Evolutionary conservation across 306 rosid species (phyloP), one percentile per base, ranked within the genome.

Genomic region (Gillenia trifoliata): DNA sequence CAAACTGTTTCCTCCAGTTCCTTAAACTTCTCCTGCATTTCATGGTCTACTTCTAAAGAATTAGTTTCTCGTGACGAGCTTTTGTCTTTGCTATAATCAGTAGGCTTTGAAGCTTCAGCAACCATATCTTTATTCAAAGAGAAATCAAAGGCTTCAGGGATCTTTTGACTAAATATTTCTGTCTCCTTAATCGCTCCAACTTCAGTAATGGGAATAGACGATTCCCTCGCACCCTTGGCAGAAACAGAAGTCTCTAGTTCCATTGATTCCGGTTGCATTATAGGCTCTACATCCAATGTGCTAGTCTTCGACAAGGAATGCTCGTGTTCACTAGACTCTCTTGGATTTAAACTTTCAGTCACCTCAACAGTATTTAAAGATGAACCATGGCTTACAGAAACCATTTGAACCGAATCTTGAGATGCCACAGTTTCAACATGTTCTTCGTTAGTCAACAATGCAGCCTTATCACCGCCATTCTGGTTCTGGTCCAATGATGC

Each of bases 21-120:
- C 66, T 54, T 82, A 38, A 82, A 88, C 66, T 72, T 80, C 40
- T 41, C 80, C 66, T 43, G 81, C 57, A 36, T 85, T 68, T 68
- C 77, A 8, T 54, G 47, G 5, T 57, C 65, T 52, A 36, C 47
- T 26, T 73, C 71, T 26, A 76, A 57, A 29, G 30, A 17, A 70
- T 74, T 23, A 75, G 30, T 11, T 74, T 36, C 20, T 4, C 0
- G 30, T 13, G 75, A 50, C 56, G 10, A 55, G 60, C 41, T 49
- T 45, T 50, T 50, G 23, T 66, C 80, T 50, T 77, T 67, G 28
- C 22, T 55, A 47, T 59, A 40, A 54, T 80, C 66, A 62, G 55
- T 23, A 61, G 45, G n/a, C 47, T 85, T 85, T 66, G 68, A 29
- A 55, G 60, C 66, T 70, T 66, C 80, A 8, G 28, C 29, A 64